Evolutionary conservation across 1,284 basidiomycete species (phyloP).

Genomic region (Lignosus rhinocerotis): DNA sequence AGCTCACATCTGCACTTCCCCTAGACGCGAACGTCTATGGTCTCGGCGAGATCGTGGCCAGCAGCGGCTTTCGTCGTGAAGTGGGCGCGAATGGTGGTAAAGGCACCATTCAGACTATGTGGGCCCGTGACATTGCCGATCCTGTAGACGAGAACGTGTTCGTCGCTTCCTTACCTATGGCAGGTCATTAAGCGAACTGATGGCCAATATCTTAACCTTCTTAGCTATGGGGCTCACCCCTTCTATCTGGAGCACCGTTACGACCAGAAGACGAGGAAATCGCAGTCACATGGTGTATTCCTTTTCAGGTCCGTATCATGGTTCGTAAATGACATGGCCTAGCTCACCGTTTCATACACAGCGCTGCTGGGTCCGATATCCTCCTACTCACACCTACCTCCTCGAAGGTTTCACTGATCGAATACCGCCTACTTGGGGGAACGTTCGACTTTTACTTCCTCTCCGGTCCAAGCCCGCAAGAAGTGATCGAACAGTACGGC

Average conservation of each 20-base stretch:
- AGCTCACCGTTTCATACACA: neutral
- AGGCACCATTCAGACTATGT: conserved; percentile 70
- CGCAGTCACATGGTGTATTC: conserved; percentile 70
- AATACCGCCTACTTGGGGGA: conserved; percentile 70
- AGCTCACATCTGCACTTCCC: conserved; percentile 68
- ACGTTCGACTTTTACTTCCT: conserved; percentile 66
- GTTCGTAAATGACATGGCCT: conserved; percentile 32
- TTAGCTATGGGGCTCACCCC: conserved; percentile 72
- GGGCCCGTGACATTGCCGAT: conserved; percentile 63
- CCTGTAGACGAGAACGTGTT: conserved; percentile 63
- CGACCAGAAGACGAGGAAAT: conserved; percentile 45
- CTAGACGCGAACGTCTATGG: conserved; percentile 75
- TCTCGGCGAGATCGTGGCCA: conserved; percentile 72
- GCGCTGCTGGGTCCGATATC: conserved; percentile 63
- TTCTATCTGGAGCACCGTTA: conserved; percentile 67
- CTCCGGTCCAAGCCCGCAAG: conserved; percentile 62
- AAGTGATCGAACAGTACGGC: conserved; percentile 71
- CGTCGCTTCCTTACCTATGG: conserved; percentile 20
- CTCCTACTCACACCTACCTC: conserved; percentile 50
- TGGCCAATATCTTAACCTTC: neutral
- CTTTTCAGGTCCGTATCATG: conserved; percentile 59
- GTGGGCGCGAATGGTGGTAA: conserved; percentile 50
- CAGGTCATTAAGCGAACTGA: too few species aligned
- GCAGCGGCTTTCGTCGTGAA: conserved; percentile 68
- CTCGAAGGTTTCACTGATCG: conserved; percentile 53